These are phyloP conservation scores for Alloascoidea hylecoeti DNA, from an alignment of 805 yeast genomes.

Conservation along the genomic window DNA sequence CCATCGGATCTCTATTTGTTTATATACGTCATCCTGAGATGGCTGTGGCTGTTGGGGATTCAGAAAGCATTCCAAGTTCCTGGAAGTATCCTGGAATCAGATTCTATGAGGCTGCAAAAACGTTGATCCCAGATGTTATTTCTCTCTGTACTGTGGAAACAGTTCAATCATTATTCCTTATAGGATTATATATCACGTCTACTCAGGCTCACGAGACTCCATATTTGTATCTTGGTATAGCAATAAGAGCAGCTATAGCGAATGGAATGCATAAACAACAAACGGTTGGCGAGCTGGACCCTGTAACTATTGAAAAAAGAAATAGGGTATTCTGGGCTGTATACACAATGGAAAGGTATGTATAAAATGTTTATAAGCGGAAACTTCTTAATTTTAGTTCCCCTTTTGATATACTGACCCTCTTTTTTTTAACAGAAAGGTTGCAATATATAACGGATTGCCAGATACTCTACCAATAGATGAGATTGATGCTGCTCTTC, in stretches of 20 bases:
- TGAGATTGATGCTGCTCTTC: not conserved
- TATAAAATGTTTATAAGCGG: too few species aligned
- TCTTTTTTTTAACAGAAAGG: not conserved
- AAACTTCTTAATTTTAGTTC: too few species aligned
- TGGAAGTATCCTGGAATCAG: conserved; percentile 1
- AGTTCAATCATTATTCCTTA: not conserved
- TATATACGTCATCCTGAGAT: not conserved
- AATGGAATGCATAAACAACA: not conserved
- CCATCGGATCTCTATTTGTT: not conserved
- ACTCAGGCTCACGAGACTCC: not conserved
- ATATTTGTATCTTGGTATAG: not conserved
- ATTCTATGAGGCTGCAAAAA: not conserved
- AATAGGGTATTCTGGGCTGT: not conserved
- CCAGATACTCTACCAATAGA: not conserved
- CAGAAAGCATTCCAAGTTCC: not conserved
- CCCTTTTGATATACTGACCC: too few species aligned
- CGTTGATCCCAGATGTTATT: not conserved
- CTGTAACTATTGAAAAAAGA: not conserved
- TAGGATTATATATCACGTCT: not conserved
- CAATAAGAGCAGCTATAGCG: not conserved
- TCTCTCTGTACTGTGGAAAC: not conserved
- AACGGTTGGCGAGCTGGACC: not conserved
- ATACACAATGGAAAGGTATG: not conserved
- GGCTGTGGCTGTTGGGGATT: not conserved
- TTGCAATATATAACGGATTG: not conserved